Base-by-base conservation (phyloP, 2,329 filamentous ascomycete species). In the Cryphonectria carpinicola region DNA sequence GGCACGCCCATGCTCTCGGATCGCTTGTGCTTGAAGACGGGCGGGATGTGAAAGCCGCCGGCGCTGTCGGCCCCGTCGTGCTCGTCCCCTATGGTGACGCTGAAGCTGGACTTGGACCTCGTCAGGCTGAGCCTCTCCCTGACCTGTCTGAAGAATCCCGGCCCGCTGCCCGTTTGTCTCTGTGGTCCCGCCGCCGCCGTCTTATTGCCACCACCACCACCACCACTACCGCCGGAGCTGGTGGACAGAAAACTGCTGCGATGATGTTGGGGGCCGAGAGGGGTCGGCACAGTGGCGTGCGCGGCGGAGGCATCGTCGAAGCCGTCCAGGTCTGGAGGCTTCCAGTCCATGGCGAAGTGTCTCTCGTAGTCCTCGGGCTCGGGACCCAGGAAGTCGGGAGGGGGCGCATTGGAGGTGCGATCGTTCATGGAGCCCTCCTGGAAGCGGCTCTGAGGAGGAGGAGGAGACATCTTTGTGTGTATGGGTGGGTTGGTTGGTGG, bases 371-470 rank as follows among this genome's bases (percentile, higher is more conserved):
- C 74, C n/a, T 70, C 67, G 54, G 66, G 46, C 22, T 79, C 78
- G 14, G 80, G 78, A 32, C 80, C 89, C 58, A 92, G 84, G 79
- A 92, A 94, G 56, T 89, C 85, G 61, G 87, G 85, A 0, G 93
- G 93, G 39, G 93, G 93, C 71, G 85, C 87, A 71, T 89, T 86
- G 77, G 92, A 95, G 43, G 88, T 84, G 74, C 92, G 90, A 80
- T 97, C 93, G 77, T 91, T 93, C 93, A 97, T 95, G 76, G 92
- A 95, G 56, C 92, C 94, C 81, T 97, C 94, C 52, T 91, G 76
- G 87, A 97, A 84, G 81, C 89, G 78, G 82, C 88, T 83, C 75
- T 80, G 80, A 58, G 70, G 68, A 10, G 76, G 72, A 11, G 76
- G 72, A 5, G 73, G 71, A 39, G 66, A 62, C 25, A 74, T 74